Base-by-base conservation (phyloP, 1,139 yeast species). In the Dujonia santamariae region DNA sequence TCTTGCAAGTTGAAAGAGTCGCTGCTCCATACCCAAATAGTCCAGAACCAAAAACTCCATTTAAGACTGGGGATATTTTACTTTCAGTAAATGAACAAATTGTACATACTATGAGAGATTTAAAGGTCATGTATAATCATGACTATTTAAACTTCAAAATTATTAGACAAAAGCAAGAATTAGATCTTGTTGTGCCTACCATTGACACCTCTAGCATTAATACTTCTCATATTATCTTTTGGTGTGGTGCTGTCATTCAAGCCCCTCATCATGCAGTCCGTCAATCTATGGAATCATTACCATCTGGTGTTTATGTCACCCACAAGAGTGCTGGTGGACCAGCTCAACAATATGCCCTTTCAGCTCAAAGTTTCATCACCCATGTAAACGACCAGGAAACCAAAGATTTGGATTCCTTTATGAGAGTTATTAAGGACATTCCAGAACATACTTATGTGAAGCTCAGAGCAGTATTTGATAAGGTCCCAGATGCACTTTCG, bases 381-480 rank as follows among this genome's bases (percentile, higher is more conserved):
- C 96, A 87, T 54, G 87, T 88, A 32, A 85, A 87, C 54, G 96
- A 86, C 37, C 56, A 64, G 16, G 79, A 81, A 35, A 86, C 95
- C 0, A 79, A 78, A 8, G 82, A 80, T 31, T 58, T 88, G 40
- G 81, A 76, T 20, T 66, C 77, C 2, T 87, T 88, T 49, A 64
- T 85, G 40, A 58, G 64, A 20, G 82, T 75, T 26, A 84, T 85
- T 11, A 74, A 73, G 45, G 59, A 67, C 8, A 81, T 86, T 34
- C 83, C 88, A 1, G 95, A 87, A 50, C 77, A 80, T 45, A 78
- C 90, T 3, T 88, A 88, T 50, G 84, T 86, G 46, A 85, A 87
- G 53, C 64, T 88, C 43, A 75, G 96, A 45, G 63, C 85, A 32
- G 92, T 87, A 30, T 86, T 84, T 57, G 96, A 88, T 47, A 82